A percentile compares a stretch with the other conserved stretches of the same genome.
phyloP scores from a whole-genome alignment of 83 land plant species.

The Picea mariana region DNA sequence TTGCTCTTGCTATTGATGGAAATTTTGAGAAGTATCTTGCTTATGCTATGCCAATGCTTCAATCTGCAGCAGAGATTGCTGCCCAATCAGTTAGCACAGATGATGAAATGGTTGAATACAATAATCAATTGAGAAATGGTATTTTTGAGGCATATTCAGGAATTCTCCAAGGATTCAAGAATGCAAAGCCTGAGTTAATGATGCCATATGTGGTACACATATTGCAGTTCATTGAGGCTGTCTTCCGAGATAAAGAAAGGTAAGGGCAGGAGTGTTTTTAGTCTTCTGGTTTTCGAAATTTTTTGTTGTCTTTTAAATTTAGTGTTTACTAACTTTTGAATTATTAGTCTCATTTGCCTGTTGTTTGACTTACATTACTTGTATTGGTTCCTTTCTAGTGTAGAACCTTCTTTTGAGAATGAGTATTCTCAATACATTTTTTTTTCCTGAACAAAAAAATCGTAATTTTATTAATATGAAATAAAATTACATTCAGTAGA shows the following conservation, averaged over 20 bases:
- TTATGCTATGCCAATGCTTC: slow-evolving; percentile 59
- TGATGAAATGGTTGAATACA: slow-evolving; percentile 66
- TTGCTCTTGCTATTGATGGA: slow-evolving; percentile 67
- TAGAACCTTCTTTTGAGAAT: too few relatives aligned
- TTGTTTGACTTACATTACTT: too few relatives aligned
- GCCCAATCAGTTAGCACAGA: slow-evolving; percentile 29
- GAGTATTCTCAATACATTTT: too few relatives aligned
- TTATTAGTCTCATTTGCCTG: not conserved
- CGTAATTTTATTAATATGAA: too few relatives aligned
- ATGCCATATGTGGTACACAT: slow-evolving; percentile 53
- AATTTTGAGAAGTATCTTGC: slow-evolving; percentile 64
- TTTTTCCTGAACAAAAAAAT: too few relatives aligned
- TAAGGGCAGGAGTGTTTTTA: slow-evolving; percentile 10
- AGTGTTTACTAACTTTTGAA: not conserved
- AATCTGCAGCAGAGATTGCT: slow-evolving; percentile 50
- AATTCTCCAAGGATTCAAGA: slow-evolving; percentile 64
- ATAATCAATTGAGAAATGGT: slow-evolving; percentile 63
- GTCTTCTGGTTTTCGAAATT: not conserved
- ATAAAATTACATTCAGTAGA: too few relatives aligned
- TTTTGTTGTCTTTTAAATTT: not conserved
- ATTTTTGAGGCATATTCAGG: slow-evolving; percentile 78
- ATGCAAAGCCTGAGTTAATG: slow-evolving; percentile 55
- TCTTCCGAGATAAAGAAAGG: slow-evolving; percentile 53
- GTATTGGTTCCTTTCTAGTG: too few relatives aligned
- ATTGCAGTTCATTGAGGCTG: slow-evolving; percentile 60